Evolutionary conservation across 2,329 filamentous ascomycete species (phyloP).

Genomic region (Cladosporium sp.): DNA sequence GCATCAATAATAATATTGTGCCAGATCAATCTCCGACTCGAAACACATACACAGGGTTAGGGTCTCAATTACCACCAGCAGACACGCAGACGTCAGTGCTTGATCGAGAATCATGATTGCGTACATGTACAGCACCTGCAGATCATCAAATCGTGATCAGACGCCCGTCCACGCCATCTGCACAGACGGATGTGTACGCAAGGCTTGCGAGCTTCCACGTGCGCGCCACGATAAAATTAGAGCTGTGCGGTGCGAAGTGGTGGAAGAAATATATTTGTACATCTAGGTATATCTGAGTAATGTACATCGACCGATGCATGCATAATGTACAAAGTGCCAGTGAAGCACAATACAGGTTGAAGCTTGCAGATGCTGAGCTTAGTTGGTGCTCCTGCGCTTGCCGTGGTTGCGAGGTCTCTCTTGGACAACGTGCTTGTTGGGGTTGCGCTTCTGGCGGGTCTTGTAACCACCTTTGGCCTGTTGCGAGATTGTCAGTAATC

Average conservation of each 20-base stretch:
- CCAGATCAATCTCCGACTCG: no score
- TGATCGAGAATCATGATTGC: neutral
- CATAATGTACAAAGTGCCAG: slow-evolving; percentile 7
- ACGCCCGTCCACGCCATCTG: neutral
- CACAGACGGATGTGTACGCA: neutral
- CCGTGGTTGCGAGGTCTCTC: slow-evolving; percentile 84
- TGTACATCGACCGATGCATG: slow-evolving; percentile 8
- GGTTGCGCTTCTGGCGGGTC: slow-evolving; percentile 80
- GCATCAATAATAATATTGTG: no score
- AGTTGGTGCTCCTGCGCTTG: slow-evolving; percentile 58
- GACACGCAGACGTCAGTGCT: neutral
- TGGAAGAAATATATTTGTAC: slow-evolving; percentile 8
- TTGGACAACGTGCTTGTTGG: slow-evolving; percentile 87
- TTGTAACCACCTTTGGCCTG: slow-evolving; percentile 82
- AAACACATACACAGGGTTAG: no score
- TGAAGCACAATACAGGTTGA: neutral
- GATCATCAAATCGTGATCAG: neutral
- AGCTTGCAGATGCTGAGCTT: neutral
- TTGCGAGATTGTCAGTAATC: slow-evolving; percentile 3
- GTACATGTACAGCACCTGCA: no score
- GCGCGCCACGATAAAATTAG: no score
- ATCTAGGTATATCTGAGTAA: slow-evolving; percentile 11
- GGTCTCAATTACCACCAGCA: no score
- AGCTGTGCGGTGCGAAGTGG: neutral
- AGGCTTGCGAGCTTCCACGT: neutral